Evolutionary conservation across 208 protist species (phyloP).

Genomic region (Acanthamoeba culbertsoni): DNA sequence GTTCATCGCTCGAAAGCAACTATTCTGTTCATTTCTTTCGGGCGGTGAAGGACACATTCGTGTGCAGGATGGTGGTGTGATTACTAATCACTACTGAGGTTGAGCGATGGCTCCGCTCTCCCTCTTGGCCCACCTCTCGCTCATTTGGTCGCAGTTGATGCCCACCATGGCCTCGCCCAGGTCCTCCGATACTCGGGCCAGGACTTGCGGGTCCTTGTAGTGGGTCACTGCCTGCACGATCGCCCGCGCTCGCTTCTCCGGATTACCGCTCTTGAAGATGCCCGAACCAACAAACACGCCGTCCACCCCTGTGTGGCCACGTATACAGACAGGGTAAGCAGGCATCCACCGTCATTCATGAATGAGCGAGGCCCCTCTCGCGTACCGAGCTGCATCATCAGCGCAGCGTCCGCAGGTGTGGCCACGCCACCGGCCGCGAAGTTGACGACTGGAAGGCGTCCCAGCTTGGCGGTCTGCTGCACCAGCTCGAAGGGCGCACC

Average conservation of each 20-base stretch:
- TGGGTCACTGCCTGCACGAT: slow-evolving; percentile 88
- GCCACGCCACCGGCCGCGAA: slow-evolving; percentile 90
- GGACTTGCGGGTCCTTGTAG: slow-evolving; percentile 85
- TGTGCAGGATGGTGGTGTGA: no score
- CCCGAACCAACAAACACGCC: slow-evolving; percentile 52
- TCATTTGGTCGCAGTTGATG: slow-evolving; percentile 47
- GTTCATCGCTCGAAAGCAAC: no score
- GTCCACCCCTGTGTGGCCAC: background rate
- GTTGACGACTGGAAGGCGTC: slow-evolving; percentile 88
- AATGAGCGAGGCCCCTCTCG: slow-evolving; percentile 87
- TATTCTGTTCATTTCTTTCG: no score
- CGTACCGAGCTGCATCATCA: slow-evolving; percentile 92
- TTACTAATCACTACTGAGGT: background rate
- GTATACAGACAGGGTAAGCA: background rate
- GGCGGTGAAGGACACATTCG: no score
- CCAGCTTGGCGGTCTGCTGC: slow-evolving; percentile 79
- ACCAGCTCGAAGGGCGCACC: slow-evolving; percentile 76
- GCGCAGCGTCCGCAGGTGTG: slow-evolving; percentile 89
- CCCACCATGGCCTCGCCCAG: slow-evolving; percentile 45
- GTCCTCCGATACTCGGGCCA: slow-evolving; percentile 78
- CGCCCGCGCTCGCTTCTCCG: slow-evolving; percentile 83
- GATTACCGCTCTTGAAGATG: slow-evolving; percentile 88
- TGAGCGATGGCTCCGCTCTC: background rate
- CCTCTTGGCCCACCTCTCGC: background rate
- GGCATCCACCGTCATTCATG: slow-evolving; percentile 78